These are phyloP conservation scores for Heterobasidion occidentale DNA, from an alignment of 1,284 basidiomycete genomes.

Conservation along the genomic window DNA sequence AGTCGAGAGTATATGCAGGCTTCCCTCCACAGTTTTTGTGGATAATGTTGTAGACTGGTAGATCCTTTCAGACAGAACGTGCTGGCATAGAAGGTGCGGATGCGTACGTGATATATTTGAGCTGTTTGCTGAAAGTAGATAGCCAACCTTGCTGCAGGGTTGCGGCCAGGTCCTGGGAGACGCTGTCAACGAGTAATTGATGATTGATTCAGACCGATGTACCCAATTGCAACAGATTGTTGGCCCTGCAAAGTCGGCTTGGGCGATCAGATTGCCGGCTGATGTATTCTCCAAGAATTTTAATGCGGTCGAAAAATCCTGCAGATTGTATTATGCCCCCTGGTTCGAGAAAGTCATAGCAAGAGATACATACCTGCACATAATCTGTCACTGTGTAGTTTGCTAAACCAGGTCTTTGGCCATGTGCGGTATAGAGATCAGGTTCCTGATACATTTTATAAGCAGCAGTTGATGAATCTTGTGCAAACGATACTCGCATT, in stretches of 20 bases:
- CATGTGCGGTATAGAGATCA: background rate
- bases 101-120: background rate
- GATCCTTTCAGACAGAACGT: too few species aligned
- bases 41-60: background rate
- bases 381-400: background rate
- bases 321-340: background rate
- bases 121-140: background rate
- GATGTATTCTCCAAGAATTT: constrained; percentile 20
- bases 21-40: background rate
- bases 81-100: too few species aligned
- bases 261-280: constrained; percentile 29
- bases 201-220: constrained; percentile 5
- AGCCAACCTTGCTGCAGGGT: background rate
- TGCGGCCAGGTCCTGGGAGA: background rate
- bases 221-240: constrained; percentile 41
- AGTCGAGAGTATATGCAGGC: background rate
- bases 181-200: background rate
- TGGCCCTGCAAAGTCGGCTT: constrained; percentile 36
- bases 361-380: background rate
- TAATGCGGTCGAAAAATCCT: background rate
- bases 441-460: background rate
- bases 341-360: background rate
- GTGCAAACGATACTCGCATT: background rate
- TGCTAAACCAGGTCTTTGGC: background rate
- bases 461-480: background rate